Conservation (phyloP, 2,329 filamentous ascomycete genomes). For the Aspergillus fischeri region DNA sequence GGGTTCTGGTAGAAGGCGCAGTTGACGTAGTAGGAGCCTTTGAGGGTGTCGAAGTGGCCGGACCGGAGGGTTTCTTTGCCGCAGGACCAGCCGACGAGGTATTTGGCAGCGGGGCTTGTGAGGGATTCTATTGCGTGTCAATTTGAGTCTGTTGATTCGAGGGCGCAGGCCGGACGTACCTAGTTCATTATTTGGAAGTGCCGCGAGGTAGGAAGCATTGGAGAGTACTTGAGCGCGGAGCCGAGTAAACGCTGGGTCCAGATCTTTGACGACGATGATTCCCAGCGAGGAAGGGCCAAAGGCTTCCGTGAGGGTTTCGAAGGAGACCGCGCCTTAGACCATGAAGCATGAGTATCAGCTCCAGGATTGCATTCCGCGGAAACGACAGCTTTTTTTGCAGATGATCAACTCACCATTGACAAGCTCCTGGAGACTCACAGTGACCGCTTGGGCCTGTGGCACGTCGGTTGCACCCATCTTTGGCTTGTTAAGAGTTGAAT, state of each 20-base stretch:
- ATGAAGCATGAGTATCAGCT: background rate
- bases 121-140: constrained; percentile 32
- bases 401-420: constrained; percentile 39
- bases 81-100: constrained; percentile 61
- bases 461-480: constrained; percentile 19
- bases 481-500: background rate
- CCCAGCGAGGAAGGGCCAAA: constrained; percentile 89
- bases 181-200: constrained; percentile 67
- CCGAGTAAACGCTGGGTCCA: constrained; percentile 67
- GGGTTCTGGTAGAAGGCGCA: constrained; percentile 51
- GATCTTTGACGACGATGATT: constrained; percentile 86
- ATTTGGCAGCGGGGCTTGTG: constrained; percentile 48
- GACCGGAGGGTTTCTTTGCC: constrained; percentile 61
- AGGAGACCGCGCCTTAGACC: constrained; percentile 36
- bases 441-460: constrained; percentile 38
- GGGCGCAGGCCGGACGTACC: constrained; percentile 46
- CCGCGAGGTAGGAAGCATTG: constrained; percentile 84
- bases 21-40: constrained; percentile 63
- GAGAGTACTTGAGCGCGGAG: constrained; percentile 73
- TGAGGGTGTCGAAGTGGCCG: constrained; percentile 59
- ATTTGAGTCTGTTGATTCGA: background rate
- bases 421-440: constrained; percentile 47
- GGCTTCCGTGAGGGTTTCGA: constrained; percentile 54
- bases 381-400: background rate
- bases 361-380: background rate